Evolutionary conservation across 2,329 filamentous ascomycete species (phyloP), one percentile per base, ranked within the genome.

Genomic region (Fonsecaea monophora): DNA sequence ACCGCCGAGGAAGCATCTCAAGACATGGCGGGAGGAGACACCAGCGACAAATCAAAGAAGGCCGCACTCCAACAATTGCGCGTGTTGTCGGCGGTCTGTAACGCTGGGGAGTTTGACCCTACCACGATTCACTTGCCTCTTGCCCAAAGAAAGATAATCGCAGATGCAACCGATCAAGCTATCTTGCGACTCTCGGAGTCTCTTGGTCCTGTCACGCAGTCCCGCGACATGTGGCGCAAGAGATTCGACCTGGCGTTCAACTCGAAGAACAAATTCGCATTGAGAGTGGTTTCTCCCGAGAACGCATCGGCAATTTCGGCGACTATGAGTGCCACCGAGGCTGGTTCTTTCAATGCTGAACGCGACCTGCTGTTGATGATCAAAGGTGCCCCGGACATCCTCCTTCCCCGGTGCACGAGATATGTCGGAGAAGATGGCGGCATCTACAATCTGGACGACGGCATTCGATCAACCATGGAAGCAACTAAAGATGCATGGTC

Each of bases 241-340:
- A 83, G 85, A 1, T 92, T 88, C 71, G 87, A 90, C 62, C 80
- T 92, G 34, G 86, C 89, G 0, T 94, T 94, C 77, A 93, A 93
- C 79, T 92, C 89, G 78, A 92, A 92, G 81, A 93, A 92, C 79
- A 94, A 94, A 77, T 93, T 88, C 75, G 93, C 92, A 87, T 85
- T 93, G 62, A 84, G 87, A 38, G 84, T 88, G 0, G 85, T 89
- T 57, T 81, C 81, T 10, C 75, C 75, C 0, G 64, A 66, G 8
- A 66, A 73, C 7, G 59, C 69, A 8, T 50, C 53, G 4, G 70
- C 69, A 15, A 40, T 68, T 10, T 57, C 34, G 12, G 57, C 58
- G 13, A 68, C 69, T 2, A 71, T 84, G 45, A 77, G 77, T 1
- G 13, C 55, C 2, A 50, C 48, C 15, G 73, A 74, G n/a, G 72